These are phyloP conservation scores for Pyrenochaeta sp. DNA, from an alignment of 2,329 filamentous ascomycete species.

Conservation along the genomic window DNA sequence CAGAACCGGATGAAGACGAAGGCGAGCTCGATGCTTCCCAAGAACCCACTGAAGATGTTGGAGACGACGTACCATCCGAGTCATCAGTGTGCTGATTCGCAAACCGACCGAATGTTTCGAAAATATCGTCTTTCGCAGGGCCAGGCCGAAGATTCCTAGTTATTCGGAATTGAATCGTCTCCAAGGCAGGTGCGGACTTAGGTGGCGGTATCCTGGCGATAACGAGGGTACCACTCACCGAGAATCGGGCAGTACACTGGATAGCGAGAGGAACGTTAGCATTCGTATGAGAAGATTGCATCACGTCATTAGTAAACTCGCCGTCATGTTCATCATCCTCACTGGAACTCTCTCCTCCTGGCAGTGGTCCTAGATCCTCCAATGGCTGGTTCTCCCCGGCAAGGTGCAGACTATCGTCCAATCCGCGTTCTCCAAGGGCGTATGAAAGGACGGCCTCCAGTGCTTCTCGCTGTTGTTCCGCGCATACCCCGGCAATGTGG, in stretches of 20 bases:
- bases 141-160: slow-evolving; percentile 35
- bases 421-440: slow-evolving; percentile 65
- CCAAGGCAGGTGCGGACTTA: slow-evolving; percentile 39
- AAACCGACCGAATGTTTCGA: slow-evolving; percentile 69
- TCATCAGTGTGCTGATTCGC: slow-evolving; percentile 25
- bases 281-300: slow-evolving; percentile 66
- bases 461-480: slow-evolving; percentile 62
- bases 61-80: slow-evolving; percentile 36
- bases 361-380: slow-evolving; percentile 43
- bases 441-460: slow-evolving; percentile 70
- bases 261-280: slow-evolving; percentile 70
- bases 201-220: slow-evolving; percentile 56
- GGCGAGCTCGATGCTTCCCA: slow-evolving; percentile 50
- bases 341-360: slow-evolving; percentile 79
- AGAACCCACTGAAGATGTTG: slow-evolving; percentile 39
- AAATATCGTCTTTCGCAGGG: slow-evolving; percentile 58
- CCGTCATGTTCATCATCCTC: slow-evolving; percentile 77
- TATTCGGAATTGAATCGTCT: slow-evolving; percentile 38
- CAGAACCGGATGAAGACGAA: slow-evolving; percentile 47
- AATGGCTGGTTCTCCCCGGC: slow-evolving; percentile 64
- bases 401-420: slow-evolving; percentile 64
- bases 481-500: slow-evolving; percentile 64
- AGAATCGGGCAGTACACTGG: slow-evolving; percentile 66
- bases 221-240: slow-evolving; percentile 64
- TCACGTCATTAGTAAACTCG: slow-evolving; percentile 56